Conservation (phyloP, 306 rosid species). For the Fragaria ananassa region DNA sequence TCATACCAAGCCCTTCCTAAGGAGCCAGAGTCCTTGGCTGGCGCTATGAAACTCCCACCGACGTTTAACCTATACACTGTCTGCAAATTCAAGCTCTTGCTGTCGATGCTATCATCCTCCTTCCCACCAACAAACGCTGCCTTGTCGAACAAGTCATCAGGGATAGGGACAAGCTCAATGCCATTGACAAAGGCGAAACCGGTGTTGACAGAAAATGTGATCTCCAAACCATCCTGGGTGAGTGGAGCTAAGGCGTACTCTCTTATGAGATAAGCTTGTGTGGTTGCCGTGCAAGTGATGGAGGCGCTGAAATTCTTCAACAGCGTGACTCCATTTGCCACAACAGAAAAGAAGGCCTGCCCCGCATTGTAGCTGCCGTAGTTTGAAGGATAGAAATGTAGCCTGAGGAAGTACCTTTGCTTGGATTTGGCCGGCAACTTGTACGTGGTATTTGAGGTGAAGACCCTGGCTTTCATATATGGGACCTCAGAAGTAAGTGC, state of each 20-base stretch:
- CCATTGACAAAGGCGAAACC: conserved; percentile 52
- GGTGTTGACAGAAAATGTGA: conserved; percentile 31
- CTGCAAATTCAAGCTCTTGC: conserved; percentile 26
- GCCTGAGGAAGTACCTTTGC: conserved; percentile 39
- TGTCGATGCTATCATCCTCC: conserved; percentile 21
- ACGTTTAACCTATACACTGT: conserved; percentile 42
- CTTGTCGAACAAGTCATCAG: conserved; percentile 27
- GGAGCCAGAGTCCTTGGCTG: conserved; percentile 39
- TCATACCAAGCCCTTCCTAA: conserved; percentile 42
- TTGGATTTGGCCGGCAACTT: conserved; percentile 29
- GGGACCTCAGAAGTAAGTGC: conserved; percentile 37
- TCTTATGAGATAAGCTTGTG: conserved; percentile 40
- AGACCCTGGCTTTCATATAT: conserved; percentile 42
- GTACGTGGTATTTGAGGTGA: conserved; percentile 38
- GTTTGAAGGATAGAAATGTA: conserved; percentile 45
- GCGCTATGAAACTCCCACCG: conserved; percentile 42
- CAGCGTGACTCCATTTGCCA: conserved; percentile 31
- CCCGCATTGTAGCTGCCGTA: conserved; percentile 38
- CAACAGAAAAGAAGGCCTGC: conserved; percentile 34
- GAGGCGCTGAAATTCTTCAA: conserved; percentile 43
- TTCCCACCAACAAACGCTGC: conserved; percentile 34
- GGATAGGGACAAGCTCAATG: conserved; percentile 31
- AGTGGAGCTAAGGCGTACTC: conserved; percentile 35
- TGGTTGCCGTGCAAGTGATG: conserved; percentile 37
- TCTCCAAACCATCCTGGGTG: conserved; percentile 14